Evolutionary conservation across 2,329 filamentous ascomycete species (phyloP), one percentile per base, ranked within the genome.

Genomic region (Aspergillaceae sp.): DNA sequence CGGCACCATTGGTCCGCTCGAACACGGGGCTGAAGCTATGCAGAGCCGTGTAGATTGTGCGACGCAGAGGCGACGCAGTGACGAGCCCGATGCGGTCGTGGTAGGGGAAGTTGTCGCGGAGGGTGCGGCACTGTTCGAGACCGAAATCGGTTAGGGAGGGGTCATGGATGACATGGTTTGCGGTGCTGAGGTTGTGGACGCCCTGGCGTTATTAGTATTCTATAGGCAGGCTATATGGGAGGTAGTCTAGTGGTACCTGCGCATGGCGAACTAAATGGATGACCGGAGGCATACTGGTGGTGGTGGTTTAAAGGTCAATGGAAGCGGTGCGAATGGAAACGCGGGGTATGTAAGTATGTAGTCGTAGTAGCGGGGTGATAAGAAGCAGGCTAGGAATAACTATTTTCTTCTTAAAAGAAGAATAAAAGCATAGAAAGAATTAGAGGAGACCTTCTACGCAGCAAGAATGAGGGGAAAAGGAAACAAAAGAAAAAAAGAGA

Each of bases 41-140:
- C 29, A 88, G 74, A 32, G 84, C 83, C 2, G 89, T 95, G 67
- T 87, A 80, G 40, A 95, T 74, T 2, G 89, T 94, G 51, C 89
- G 81, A 43, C 84, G 82, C 54, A 94, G 76, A 4, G 89, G 88
- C 1, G 87, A 92, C 35, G 87, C 82, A 26, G 89, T 76, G 8
- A 94, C 75, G 55, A 85, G 75, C 4, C 84, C 83, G 58, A 92
- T 71, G 35, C 74, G 67, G 51, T 73, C 69, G 61, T 86, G 83
- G 65, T 78, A 67, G 7, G 84, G 79, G 62, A 94, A 94, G 41
- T 51, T 57, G 29, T 72, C 60, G 56, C 76, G 67, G 36, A 95
- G 80, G 10, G 67, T 63, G 28, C 66, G 70, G 70, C 88, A 94
- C 75, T 96, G 88, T 51, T 80, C 59, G 61, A 83, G 74, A 56